Evolutionary conservation across 1,139 yeast species (phyloP).

Genomic region (Kodamaea sp.): DNA sequence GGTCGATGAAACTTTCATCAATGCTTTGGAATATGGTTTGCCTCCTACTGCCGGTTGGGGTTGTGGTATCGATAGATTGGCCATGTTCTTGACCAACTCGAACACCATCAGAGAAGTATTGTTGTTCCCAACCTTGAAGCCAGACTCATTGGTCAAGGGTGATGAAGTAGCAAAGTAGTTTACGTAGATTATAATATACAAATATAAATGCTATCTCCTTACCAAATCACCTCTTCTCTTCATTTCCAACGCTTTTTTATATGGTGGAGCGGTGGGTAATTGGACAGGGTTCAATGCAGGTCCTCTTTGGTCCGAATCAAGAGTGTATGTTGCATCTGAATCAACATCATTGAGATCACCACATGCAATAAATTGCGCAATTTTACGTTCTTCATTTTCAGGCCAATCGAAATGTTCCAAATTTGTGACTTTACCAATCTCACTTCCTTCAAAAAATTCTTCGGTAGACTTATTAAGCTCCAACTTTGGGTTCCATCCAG

Average conservation of each 20-base stretch:
- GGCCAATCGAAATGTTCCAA: conserved; percentile 40
- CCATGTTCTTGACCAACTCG: conserved; percentile 96
- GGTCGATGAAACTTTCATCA: conserved; percentile 94
- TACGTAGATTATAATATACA: conserved; percentile 2
- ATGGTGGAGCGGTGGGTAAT: conserved; percentile 94
- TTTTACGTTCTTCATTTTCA: conserved; percentile 55
- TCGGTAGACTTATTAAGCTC: conserved; percentile 64
- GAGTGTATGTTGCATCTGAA: conserved; percentile 89
- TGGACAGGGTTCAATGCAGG: conserved; percentile 83
- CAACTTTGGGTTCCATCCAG: conserved; percentile 72
- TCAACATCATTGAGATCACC: conserved; percentile 86
- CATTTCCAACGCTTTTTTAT: conserved; percentile 83
- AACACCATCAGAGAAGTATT: conserved; percentile 97
- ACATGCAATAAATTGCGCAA: conserved; percentile 90
- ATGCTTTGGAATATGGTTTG: conserved; percentile 95
- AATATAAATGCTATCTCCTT: conserved; percentile 15
- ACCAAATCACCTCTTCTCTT: conserved; percentile 67
- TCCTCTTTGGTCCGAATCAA: conserved; percentile 40
- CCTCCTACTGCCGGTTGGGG: conserved; percentile 99
- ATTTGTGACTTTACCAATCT: conserved; percentile 53
- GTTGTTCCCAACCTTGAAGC: conserved; percentile 97
- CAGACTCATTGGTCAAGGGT: conserved; percentile 57
- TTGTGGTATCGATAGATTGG: conserved; percentile 96
- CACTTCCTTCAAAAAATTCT: conserved; percentile 70
- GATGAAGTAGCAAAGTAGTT: conserved; percentile 23